Conservation (phyloP, 2,329 filamentous ascomycete genomes). For the Aspergillus jensenii region DNA sequence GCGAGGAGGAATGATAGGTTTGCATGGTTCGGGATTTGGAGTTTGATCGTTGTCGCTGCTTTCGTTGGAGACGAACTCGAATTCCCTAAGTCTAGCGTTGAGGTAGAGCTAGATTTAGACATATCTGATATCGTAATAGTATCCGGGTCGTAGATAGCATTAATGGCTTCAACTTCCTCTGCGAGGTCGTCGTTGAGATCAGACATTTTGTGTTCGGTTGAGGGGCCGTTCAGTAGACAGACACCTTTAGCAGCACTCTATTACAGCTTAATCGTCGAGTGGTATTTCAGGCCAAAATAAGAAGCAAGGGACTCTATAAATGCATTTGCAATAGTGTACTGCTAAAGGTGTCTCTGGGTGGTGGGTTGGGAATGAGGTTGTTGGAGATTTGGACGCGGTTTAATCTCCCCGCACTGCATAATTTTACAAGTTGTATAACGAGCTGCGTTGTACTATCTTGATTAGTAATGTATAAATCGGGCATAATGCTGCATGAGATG, state of each 20-base stretch:
- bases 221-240: background rate
- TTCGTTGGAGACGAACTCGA: conserved; percentile 12
- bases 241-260: background rate
- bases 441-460: background rate
- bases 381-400: conserved; percentile 1
- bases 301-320: background rate
- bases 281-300: background rate
- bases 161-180: conserved; percentile 50
- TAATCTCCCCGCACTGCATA: conserved; percentile 9
- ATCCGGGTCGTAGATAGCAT: conserved; percentile 63
- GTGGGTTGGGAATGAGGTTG: background rate
- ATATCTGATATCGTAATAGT: conserved; percentile 51
- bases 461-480: conserved; percentile 5
- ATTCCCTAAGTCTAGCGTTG: conserved; percentile 28
- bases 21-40: conserved; percentile 64
- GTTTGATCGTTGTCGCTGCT: conserved; percentile 50
- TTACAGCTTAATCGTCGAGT: background rate
- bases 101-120: conserved; percentile 21
- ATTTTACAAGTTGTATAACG: background rate
- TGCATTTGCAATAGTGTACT: background rate
- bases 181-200: conserved; percentile 40
- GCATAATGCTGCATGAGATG: background rate
- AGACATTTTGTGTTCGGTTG: conserved; percentile 10
- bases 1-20: conserved; percentile 53
- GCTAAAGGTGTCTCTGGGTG: background rate